Percentiles rank a stretch among this genome's conserved stretches.
Conservation (phyloP, 805 yeast genomes). For the Candida nemodendra region DNA sequence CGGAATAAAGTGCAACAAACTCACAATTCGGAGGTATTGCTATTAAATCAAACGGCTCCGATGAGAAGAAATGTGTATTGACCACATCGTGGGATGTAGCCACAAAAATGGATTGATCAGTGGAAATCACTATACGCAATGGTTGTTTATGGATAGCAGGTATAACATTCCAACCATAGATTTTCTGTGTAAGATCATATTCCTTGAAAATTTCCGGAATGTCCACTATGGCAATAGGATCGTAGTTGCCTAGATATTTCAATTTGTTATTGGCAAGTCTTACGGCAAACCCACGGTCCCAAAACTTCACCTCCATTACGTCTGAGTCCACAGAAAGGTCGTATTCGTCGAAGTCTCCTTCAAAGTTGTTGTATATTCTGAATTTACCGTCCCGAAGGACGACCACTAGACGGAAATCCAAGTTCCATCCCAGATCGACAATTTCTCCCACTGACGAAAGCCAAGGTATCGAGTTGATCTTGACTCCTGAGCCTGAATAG, state of each 20-base stretch:
- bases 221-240: slow-evolving; percentile 31
- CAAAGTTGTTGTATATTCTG: slow-evolving; percentile 62
- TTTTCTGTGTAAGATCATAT: not conserved
- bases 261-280: slow-evolving; percentile 42
- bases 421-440: slow-evolving; percentile 51
- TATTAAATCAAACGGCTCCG: slow-evolving; percentile 18
- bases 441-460: slow-evolving; percentile 52
- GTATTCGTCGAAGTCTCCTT: slow-evolving; percentile 63
- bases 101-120: slow-evolving; percentile 10
- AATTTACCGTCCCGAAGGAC: slow-evolving; percentile 51
- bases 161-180: slow-evolving; percentile 23
- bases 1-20: slow-evolving; percentile 51
- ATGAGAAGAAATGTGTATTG: slow-evolving; percentile 11
- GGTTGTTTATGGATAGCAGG: slow-evolving; percentile 19
- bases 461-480: slow-evolving; percentile 37
- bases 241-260: slow-evolving; percentile 37
- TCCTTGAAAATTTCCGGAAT: slow-evolving; percentile 15
- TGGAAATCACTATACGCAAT: slow-evolving; percentile 16
- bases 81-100: slow-evolving; percentile 3
- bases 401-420: slow-evolving; percentile 53
- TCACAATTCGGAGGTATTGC: slow-evolving; percentile 49
- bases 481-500: slow-evolving; percentile 35
- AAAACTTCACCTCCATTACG: slow-evolving; percentile 38
- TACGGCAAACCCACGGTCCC: slow-evolving; percentile 45
- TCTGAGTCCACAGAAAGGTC: slow-evolving; percentile 35